These are phyloP conservation scores for Corynespora cassiicola DNA, from an alignment of 2,329 filamentous ascomycete species.

Conservation along the genomic window DNA sequence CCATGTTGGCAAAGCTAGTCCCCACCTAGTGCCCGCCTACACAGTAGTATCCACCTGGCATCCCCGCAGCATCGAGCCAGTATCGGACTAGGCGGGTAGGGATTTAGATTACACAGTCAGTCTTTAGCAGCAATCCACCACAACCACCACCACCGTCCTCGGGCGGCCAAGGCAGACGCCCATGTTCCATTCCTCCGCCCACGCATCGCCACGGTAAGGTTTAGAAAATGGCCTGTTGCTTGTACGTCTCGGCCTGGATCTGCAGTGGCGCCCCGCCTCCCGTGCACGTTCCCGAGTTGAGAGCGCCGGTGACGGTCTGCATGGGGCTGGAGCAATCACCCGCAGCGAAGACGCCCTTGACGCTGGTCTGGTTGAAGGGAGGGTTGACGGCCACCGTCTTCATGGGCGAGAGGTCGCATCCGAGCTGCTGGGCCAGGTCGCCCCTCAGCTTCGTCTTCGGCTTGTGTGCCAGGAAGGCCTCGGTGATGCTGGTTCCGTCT, in stretches of 20 bases:
- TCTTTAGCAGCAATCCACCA: too few species aligned
- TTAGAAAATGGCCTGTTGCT: conserved; percentile 7
- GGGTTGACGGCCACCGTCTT: conserved; percentile 52
- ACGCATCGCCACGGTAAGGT: background rate
- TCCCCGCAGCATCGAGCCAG: too few species aligned
- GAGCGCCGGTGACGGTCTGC: conserved; percentile 8
- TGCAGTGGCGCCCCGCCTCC: conserved; percentile 10
- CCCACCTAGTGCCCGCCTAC: too few species aligned
- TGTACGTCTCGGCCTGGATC: conserved; percentile 11
- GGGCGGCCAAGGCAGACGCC: too few species aligned
- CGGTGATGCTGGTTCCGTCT: conserved; percentile 39
- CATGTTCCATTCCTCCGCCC: too few species aligned
- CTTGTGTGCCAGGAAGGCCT: conserved; percentile 14
- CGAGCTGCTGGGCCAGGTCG: conserved; percentile 52
- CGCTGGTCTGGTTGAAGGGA: conserved; percentile 55
- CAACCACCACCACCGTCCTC: too few species aligned
- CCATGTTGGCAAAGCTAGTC: too few species aligned
- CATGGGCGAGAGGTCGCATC: conserved; percentile 47
- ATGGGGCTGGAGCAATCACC: conserved; percentile 51
- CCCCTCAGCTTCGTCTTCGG: conserved; percentile 41
- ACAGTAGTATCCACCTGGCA: too few species aligned
- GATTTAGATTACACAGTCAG: too few species aligned
- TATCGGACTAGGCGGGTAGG: too few species aligned
- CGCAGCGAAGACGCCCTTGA: conserved; percentile 58
- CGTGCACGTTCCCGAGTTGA: conserved; percentile 2